Evolutionary conservation across 257 asterid species (phyloP).

Genomic region (Fraxinus anomala): DNA sequence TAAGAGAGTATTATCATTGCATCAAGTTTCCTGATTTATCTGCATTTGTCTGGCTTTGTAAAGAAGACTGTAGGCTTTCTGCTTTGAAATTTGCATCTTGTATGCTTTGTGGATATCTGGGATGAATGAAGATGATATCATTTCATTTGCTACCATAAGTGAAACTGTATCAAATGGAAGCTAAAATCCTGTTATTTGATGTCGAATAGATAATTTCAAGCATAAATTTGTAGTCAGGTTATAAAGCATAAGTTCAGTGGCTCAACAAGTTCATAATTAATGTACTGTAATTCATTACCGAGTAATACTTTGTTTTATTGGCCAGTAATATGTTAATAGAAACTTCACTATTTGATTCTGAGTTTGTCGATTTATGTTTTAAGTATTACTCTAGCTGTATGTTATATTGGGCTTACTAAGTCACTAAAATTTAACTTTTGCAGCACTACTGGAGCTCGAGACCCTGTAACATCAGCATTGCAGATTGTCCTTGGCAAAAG

Average conservation of each 20-base stretch:
- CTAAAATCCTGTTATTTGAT: neutral
- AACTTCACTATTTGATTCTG: neutral
- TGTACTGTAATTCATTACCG: neutral
- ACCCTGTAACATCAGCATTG: slow-evolving; percentile 88
- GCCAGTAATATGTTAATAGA: neutral
- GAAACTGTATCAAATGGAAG: neutral
- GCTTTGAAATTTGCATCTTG: neutral
- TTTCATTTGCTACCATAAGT: neutral
- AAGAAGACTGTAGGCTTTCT: neutral
- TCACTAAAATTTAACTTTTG: slow-evolving; percentile 34
- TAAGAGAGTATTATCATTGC: neutral
- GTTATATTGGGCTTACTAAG: slow-evolving; percentile 1
- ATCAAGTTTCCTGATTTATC: neutral
- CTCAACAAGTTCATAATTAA: neutral
- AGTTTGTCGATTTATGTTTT: neutral
- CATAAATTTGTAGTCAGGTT: neutral
- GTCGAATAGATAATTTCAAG: neutral
- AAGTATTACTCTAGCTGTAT: slow-evolving; percentile 19
- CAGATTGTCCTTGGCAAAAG: slow-evolving; percentile 87
- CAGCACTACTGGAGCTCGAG: slow-evolving; percentile 99
- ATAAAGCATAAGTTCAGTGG: neutral
- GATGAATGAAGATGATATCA: neutral
- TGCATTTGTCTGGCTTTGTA: neutral
- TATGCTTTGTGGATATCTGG: neutral
- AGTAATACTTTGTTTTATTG: neutral